These are phyloP conservation scores for Auriscalpium microsporum DNA, from an alignment of 768 basidiomycete genomes.

Conservation along the genomic window DNA sequence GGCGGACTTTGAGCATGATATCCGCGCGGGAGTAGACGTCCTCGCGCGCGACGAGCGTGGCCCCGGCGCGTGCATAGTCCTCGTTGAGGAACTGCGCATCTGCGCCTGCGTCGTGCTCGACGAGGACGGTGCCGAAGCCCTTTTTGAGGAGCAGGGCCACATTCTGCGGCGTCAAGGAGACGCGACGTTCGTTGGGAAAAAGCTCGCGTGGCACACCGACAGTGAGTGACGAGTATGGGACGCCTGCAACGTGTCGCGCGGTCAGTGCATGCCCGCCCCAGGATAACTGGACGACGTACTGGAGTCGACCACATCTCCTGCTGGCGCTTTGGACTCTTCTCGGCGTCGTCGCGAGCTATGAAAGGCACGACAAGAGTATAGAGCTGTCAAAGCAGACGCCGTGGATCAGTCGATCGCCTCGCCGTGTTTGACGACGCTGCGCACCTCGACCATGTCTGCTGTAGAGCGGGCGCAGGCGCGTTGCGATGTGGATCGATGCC, in stretches of 20 bases:
- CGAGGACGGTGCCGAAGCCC: conserved; percentile 64
- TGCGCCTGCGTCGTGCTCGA: conserved; percentile 64
- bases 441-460: too few relatives aligned
- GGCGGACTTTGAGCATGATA: conserved; percentile 80
- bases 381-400: neutral
- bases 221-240: conserved; percentile 62
- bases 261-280: neutral
- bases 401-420: neutral
- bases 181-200: conserved; percentile 71
- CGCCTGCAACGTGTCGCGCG: conserved; percentile 24
- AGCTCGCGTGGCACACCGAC: conserved; percentile 74
- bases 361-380: conserved; percentile 1
- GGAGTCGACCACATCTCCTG: conserved; percentile 4
- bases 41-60: conserved; percentile 63
- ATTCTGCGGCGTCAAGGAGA: conserved; percentile 77
- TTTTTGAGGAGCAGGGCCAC: conserved; percentile 71
- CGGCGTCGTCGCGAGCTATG: conserved; percentile 5
- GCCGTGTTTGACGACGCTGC: too few relatives aligned
- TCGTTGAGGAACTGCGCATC: conserved; percentile 76
- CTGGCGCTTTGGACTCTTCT: neutral
- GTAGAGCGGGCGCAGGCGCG: neutral
- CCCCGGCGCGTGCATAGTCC: conserved; percentile 72
- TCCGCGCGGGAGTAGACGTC: conserved; percentile 63
- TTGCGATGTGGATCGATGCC: conserved; percentile 3
- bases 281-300: neutral